Base-by-base conservation (phyloP, 2,329 filamentous ascomycete species). In the Cladophialophora exuberans region DNA sequence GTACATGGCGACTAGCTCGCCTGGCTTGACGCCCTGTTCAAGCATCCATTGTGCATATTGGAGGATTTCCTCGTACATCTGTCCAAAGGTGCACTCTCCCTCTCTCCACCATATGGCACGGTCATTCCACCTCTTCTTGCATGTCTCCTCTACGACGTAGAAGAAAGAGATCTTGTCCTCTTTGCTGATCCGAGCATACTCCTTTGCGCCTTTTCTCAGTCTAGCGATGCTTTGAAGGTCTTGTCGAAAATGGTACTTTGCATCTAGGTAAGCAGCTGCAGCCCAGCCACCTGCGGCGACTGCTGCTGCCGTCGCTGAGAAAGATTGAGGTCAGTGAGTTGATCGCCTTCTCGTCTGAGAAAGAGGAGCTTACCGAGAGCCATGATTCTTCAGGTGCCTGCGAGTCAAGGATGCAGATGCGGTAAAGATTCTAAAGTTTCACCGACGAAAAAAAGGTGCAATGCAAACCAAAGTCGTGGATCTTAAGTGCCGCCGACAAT, bases 91-190 rank as follows among this genome's bases (percentile, higher is more conserved):
- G 69, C 83, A 85, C 6, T 74, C 78, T 18, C 80, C 79, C 39
- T 75, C 75, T 9, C 84, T 81, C 33, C 84, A 86, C 88, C 88
- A 90, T 63, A 91, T 79, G 61, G 82, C 83, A 54, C 81, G 76
- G 39, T 78, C 76, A 51, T 81, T 72, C 1, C 79, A 80, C 25
- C 80, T 75, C 17, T 73, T 70, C 38, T 77, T 73, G 11, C 79
- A 84, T 6, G 79, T 72, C 10, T 78, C 73, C 65, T 85, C 82
- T 65, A 90, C 84, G 52, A 81, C 71, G 69, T 88, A 88, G 79
- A 86, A 90, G 1, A 83, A 73, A 18, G 83, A 88, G 6, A 78
- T 63, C 18, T 79, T 76, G 10, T 82, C 80, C 38, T 79, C 73
- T 49, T 76, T 72, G 18, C 75, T 81, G 80, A 31, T 79, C 68